These are phyloP conservation scores for Lipomyces spencermartinsiae DNA, from an alignment of 805 yeast species.

Conservation along the genomic window DNA sequence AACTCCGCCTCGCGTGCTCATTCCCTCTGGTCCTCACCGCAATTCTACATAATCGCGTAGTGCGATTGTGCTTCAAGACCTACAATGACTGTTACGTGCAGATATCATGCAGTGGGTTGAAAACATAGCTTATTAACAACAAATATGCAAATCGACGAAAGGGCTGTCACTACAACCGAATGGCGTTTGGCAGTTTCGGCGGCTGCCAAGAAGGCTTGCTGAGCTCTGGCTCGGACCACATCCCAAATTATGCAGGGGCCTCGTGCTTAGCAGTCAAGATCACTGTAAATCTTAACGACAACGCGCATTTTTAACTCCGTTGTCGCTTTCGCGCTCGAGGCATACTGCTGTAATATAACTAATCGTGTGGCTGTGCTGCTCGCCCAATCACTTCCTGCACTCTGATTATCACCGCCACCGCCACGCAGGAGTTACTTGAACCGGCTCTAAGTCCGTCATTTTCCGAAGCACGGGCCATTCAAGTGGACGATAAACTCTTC, in stretches of 20 bases:
- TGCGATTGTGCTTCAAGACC: neutral
- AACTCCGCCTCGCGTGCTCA: neutral
- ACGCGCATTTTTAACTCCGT: neutral
- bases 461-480: neutral
- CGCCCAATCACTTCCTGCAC: neutral
- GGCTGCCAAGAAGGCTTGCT: neutral
- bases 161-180: too few species aligned
- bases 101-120: neutral
- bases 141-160: neutral
- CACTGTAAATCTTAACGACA: neutral
- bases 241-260: neutral
- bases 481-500: neutral
- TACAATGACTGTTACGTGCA: neutral
- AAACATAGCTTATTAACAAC: neutral
- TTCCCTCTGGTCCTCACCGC: neutral
- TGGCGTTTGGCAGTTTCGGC: neutral
- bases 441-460: neutral
- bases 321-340: neutral
- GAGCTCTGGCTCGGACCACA: neutral
- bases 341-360: neutral
- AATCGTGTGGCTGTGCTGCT: neutral
- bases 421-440: neutral
- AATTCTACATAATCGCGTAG: neutral
- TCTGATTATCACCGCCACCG: too few species aligned
- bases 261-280: neutral